Evolutionary conservation across 148 eudicot species (phyloP).

Genomic region (Vaccinium vitisidaea): DNA sequence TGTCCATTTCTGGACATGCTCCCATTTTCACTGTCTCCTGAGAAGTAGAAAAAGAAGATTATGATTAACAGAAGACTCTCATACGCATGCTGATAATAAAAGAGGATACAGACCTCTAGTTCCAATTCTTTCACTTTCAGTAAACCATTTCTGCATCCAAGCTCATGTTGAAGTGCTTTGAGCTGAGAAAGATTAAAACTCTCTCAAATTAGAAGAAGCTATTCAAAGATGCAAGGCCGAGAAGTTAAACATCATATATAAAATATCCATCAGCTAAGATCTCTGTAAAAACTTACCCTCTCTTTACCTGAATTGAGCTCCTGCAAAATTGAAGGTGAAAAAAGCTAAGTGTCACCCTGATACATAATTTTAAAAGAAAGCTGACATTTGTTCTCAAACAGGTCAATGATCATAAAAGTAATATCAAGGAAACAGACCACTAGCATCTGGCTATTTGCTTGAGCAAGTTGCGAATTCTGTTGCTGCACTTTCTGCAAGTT

Average conservation of each 20-base stretch:
- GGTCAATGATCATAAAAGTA: neutral
- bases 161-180: conserved; percentile 41
- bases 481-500: conserved; percentile 53
- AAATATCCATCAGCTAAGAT: neutral
- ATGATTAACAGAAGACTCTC: neutral
- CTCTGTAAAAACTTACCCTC: conserved; percentile 36
- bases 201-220: conserved; percentile 7
- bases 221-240: neutral
- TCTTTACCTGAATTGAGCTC: conserved; percentile 48
- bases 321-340: conserved; percentile 25
- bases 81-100: conserved; percentile 5
- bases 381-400: neutral
- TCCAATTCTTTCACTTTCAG: conserved; percentile 33
- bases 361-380: neutral
- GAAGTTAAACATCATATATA: neutral
- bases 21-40: conserved; percentile 23
- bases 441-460: conserved; percentile 51
- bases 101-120: conserved; percentile 27
- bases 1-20: conserved; percentile 18
- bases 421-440: conserved; percentile 35
- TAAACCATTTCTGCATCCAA: conserved; percentile 46
- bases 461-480: conserved; percentile 62
- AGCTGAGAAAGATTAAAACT: conserved; percentile 24
- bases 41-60: neutral
- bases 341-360: neutral